Base-by-base conservation (phyloP, 352 stramenopile species). In the Globisporangium carolinianum region DNA sequence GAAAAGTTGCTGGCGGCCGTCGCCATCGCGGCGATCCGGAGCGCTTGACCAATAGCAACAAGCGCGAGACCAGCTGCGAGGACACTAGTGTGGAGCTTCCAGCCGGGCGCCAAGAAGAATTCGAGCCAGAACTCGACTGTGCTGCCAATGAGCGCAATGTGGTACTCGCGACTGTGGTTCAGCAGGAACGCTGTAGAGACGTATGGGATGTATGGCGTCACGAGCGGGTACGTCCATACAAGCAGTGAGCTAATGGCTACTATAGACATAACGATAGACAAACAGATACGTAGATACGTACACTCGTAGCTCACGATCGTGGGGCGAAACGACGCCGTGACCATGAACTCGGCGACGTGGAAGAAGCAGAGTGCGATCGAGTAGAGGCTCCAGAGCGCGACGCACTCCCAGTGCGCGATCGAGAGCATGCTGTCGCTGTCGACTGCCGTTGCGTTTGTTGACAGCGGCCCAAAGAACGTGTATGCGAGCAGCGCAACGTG, bases 1-100 rank as follows among this genome's bases (percentile, higher is more conserved):
- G 96, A 97, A 63, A 99, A 99, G 64, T 97, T 98, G 69, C 83
- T 84, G 11, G 87, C 92, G 32, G 90, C 95, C 18, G 91, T 97
- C 59, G 79, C 83, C 91, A 99, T 98, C 9, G 96, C 93, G 12
- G 77, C 74, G 14, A 95, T 80, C 43, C 96, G 88, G 48, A 97
- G 83, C 24, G 70, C 72, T 68, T 98, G 92, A n/a, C 91, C 87
- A 8, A 87, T 11, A 11, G 95, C 32, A 8, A 98, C 78, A 46
- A 95, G 65, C 8, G 70, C 58, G 24, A 97, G 59, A 3, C 88
- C 87, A 5, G 76, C 55, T 5, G 68, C 42, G 3, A 94, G 68
- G 43, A 94, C 78, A 14, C 79, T 50, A 9, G 62, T 52, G 55
- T 77, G 83, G 47, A 75, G 65, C 62, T 97, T 97, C 62, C 73